Conservation (phyloP, 495 filamentous ascomycete species). For the Apodospora peruviana region DNA sequence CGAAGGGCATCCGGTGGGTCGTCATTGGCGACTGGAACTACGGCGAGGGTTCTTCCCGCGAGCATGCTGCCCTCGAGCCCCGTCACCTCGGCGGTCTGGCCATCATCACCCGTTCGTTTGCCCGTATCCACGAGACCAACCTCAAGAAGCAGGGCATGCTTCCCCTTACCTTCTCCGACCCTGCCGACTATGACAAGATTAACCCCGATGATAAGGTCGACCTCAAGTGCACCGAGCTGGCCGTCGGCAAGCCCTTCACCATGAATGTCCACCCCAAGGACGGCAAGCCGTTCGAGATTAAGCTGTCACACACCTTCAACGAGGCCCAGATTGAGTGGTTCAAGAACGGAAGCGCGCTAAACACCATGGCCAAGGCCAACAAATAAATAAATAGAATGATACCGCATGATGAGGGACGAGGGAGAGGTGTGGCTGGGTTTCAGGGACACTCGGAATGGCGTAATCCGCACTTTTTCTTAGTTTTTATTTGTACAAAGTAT, state of each 20-base stretch:
- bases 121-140: slow-evolving; percentile 99
- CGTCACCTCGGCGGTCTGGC: slow-evolving; percentile 95
- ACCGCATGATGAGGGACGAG: slow-evolving; percentile 15
- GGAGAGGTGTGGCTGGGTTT: slow-evolving; percentile 11
- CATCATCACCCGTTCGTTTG: slow-evolving; percentile 93
- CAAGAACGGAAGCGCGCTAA: slow-evolving; percentile 90
- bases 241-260: slow-evolving; percentile 90
- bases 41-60: slow-evolving; percentile 93
- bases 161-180: slow-evolving; percentile 89
- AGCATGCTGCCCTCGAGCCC: slow-evolving; percentile 97
- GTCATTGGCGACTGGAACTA: slow-evolving; percentile 99
- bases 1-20: slow-evolving; percentile 91
- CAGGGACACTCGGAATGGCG: slow-evolving; percentile 26
- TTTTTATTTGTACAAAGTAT: slow-evolving; percentile 30
- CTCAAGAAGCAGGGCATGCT: slow-evolving; percentile 99
- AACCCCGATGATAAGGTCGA: slow-evolving; percentile 88
- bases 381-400: slow-evolving; percentile 21
- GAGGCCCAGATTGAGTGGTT: slow-evolving; percentile 97
- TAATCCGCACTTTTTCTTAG: slow-evolving; percentile 24
- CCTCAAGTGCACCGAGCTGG: slow-evolving; percentile 83
- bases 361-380: slow-evolving; percentile 84
- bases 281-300: slow-evolving; percentile 70
- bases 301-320: slow-evolving; percentile 95
- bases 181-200: slow-evolving; percentile 97
- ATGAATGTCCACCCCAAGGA: slow-evolving; percentile 86